phyloP scores from a whole-genome alignment of 140 eudicot genomes.

The Senecio squalidus region DNA sequence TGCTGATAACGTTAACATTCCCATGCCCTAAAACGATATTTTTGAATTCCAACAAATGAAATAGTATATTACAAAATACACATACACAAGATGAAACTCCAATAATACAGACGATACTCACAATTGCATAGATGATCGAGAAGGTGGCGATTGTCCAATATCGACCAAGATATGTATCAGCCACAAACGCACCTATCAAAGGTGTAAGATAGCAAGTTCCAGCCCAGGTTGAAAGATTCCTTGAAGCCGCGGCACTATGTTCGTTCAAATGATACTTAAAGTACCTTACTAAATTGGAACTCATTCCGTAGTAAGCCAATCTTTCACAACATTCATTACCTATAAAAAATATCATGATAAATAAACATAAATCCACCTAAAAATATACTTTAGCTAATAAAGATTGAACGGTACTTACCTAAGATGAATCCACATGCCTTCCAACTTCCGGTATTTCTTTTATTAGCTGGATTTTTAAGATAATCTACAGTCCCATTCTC shows the following conservation, averaged over 20 bases:
- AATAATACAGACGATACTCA: slow-evolving; percentile 21
- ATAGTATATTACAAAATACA: not conserved
- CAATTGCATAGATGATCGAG: slow-evolving; percentile 38
- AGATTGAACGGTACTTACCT: slow-evolving; percentile 33
- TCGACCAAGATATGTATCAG: slow-evolving; percentile 58
- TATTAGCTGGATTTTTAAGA: slow-evolving; percentile 46
- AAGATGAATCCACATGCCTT: slow-evolving; percentile 63
- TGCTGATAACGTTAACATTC: slow-evolving; percentile 55
- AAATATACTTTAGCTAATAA: not conserved
- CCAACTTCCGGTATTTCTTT: slow-evolving; percentile 65
- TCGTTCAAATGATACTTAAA: slow-evolving; percentile 35
- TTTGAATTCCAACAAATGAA: not conserved
- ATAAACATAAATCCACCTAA: not conserved
- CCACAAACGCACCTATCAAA: slow-evolving; percentile 50
- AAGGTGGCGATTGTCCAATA: slow-evolving; percentile 56
- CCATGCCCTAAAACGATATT: slow-evolving; percentile 45
- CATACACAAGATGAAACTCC: not conserved
- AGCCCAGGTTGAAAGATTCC: slow-evolving; percentile 46
- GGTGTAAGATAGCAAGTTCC: slow-evolving; percentile 67
- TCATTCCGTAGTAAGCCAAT: slow-evolving; percentile 53
- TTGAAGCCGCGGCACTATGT: slow-evolving; percentile 45
- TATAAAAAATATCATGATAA: slow-evolving; percentile 11
- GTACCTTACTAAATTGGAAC: slow-evolving; percentile 47
- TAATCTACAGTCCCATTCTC: slow-evolving; percentile 65
- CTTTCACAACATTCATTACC: slow-evolving; percentile 60